Conservation (phyloP, 495 filamentous ascomycete genomes). For the Neurospora discreta region DNA sequence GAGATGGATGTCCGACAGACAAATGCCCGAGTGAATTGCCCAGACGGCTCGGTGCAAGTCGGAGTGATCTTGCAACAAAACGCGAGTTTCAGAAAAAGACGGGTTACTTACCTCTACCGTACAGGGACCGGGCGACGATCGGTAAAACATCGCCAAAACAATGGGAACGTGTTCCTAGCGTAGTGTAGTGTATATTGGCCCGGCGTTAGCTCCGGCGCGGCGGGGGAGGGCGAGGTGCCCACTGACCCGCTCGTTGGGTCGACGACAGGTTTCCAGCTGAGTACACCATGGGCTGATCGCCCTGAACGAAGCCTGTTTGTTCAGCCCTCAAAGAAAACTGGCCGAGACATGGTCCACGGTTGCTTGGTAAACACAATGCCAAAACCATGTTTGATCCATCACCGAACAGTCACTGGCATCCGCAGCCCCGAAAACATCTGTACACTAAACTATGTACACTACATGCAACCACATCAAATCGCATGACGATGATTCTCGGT, state of each 20-base stretch:
- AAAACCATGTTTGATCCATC: not conserved
- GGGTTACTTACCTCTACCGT: not conserved
- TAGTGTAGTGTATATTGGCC: not conserved
- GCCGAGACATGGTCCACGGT: not conserved
- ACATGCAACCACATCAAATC: not conserved
- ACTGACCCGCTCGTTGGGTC: not conserved
- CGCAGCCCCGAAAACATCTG: not conserved
- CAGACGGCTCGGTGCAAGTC: not conserved
- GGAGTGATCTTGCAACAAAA: not conserved
- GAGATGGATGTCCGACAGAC: not conserved
- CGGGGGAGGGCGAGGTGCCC: not conserved
- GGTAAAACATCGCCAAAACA: not conserved
- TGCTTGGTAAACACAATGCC: not conserved
- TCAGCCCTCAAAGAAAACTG: not conserved
- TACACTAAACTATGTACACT: not conserved
- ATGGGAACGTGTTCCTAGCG: not conserved
- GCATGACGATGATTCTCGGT: not conserved
- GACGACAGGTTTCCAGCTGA: not conserved
- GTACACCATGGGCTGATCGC: not conserved
- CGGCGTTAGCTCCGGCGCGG: not conserved
- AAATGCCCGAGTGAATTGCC: not conserved
- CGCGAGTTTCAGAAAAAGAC: not conserved
- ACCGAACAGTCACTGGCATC: not conserved
- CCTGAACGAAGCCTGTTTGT: not conserved
- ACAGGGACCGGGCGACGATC: not conserved